Percentiles rank a stretch among this genome's conserved stretches.
phyloP scores from a whole-genome alignment of 2,329 filamentous ascomycete species.

The Trichoderma lentiforme region DNA sequence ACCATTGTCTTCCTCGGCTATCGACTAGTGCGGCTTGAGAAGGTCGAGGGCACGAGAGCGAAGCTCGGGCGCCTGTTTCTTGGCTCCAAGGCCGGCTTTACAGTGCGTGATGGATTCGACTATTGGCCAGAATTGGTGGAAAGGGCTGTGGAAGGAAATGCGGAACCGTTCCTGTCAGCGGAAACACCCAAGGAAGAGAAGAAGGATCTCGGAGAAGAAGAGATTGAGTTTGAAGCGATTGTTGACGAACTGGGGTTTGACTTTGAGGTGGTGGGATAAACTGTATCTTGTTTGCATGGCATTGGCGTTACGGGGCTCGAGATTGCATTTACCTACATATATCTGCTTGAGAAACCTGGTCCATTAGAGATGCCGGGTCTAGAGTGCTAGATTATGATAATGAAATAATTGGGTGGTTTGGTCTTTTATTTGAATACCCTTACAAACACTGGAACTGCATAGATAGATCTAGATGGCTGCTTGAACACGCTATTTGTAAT shows the following conservation, averaged over 20 bases:
- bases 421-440: not conserved
- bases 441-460: not conserved
- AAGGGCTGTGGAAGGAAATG: slow-evolving; percentile 25
- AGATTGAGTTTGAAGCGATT: slow-evolving; percentile 19
- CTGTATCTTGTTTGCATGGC: not conserved
- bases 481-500: not conserved
- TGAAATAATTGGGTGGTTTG: not conserved
- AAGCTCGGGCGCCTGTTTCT: slow-evolving; percentile 39
- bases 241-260: slow-evolving; percentile 20
- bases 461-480: not conserved
- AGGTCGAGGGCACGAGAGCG: slow-evolving; percentile 27
- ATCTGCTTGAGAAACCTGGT: not conserved
- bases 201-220: slow-evolving; percentile 9
- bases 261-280: slow-evolving; percentile 19
- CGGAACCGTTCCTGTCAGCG: slow-evolving; percentile 23
- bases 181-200: slow-evolving; percentile 6
- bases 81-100: slow-evolving; percentile 40
- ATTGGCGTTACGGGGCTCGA: not conserved
- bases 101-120: slow-evolving; percentile 27
- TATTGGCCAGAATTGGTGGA: slow-evolving; percentile 29
- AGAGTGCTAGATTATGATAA: not conserved
- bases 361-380: not conserved
- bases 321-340: not conserved
- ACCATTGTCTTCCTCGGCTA: slow-evolving; percentile 31
- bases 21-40: slow-evolving; percentile 28